These are phyloP conservation scores for Rhizomucor pusillus DNA, from an alignment of 371 early-diverging fungal genomes.

Conservation along the genomic window DNA sequence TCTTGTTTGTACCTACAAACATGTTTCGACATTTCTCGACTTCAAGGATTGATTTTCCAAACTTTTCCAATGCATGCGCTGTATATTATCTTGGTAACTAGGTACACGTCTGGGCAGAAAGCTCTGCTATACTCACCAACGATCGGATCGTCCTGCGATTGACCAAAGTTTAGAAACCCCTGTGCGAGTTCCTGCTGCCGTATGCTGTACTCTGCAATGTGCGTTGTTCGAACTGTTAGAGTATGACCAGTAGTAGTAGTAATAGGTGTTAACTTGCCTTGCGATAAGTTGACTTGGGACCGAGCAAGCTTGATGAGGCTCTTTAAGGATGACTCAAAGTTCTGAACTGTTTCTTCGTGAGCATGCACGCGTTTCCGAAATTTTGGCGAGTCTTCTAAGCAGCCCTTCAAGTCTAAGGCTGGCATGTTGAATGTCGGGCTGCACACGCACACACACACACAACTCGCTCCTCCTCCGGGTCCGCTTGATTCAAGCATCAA, in stretches of 20 bases:
- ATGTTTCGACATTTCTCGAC: conserved; percentile 61
- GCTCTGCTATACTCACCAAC: conserved; percentile 58
- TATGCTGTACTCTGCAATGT: conserved; percentile 46
- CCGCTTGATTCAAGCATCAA: too few species aligned
- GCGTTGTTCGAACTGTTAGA: too few species aligned
- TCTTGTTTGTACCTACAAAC: conserved; percentile 44
- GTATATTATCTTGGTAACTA: not conserved
- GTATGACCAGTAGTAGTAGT: not conserved
- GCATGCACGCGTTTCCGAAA: conserved; percentile 55
- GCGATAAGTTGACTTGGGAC: conserved; percentile 52
- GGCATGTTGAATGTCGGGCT: conserved; percentile 24
- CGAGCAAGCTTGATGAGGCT: conserved; percentile 54
- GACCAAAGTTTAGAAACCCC: conserved; percentile 50
- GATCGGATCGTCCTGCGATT: conserved; percentile 59
- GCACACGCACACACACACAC: too few species aligned
- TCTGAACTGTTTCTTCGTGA: conserved; percentile 57
- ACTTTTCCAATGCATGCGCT: conserved; percentile 58
- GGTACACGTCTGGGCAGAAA: too few species aligned
- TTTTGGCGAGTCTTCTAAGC: conserved; percentile 59
- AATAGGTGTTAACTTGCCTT: conserved; percentile 29
- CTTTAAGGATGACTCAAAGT: conserved; percentile 51
- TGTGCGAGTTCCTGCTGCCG: conserved; percentile 54
- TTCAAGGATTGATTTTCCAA: conserved; percentile 56
- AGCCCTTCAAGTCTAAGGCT: conserved; percentile 55
- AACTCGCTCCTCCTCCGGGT: too few species aligned